A percentile compares a stretch with the other conserved stretches of the same genome.
These are phyloP conservation scores for Parathielavia appendiculata DNA, from an alignment of 495 filamentous ascomycete genomes.

Conservation along the genomic window DNA sequence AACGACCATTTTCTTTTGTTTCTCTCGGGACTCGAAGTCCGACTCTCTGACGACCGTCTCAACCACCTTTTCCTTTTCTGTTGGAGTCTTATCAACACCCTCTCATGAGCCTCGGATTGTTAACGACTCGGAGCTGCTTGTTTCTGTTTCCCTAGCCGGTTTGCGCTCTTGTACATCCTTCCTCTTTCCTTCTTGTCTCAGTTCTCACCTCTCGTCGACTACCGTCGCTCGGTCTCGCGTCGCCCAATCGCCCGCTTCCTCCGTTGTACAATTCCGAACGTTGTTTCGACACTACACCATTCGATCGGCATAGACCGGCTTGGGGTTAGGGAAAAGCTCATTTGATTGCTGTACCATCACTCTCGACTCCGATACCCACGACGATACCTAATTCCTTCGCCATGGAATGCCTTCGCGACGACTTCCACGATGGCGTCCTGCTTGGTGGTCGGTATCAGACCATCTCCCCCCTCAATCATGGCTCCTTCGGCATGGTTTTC, in stretches of 20 bases:
- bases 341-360: constrained; percentile 33
- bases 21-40: constrained; percentile 47
- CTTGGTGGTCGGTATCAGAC: constrained; percentile 85
- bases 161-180: constrained; percentile 44
- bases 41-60: constrained; percentile 44
- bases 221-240: background rate
- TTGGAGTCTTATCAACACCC: constrained; percentile 52
- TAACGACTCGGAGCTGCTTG: constrained; percentile 54
- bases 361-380: constrained; percentile 16
- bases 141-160: constrained; percentile 39
- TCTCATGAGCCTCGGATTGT: constrained; percentile 62
- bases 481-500: constrained; percentile 97
- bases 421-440: constrained; percentile 65
- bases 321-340: constrained; percentile 34
- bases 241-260: constrained; percentile 15
- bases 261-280: constrained; percentile 42
- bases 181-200: constrained; percentile 25
- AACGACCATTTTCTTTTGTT: constrained; percentile 54
- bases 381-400: constrained; percentile 33
- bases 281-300: constrained; percentile 31
- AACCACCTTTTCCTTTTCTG: constrained; percentile 41
- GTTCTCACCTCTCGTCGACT: constrained; percentile 27
- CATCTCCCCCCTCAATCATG: constrained; percentile 91
- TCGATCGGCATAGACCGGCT: constrained; percentile 40
- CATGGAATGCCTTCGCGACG: constrained; percentile 78